A percentile compares a stretch with the other conserved stretches of the same genome.
These are phyloP conservation scores for Penicillium macrosclerotiorum DNA, from an alignment of 495 filamentous ascomycete genomes.

Conservation along the genomic window DNA sequence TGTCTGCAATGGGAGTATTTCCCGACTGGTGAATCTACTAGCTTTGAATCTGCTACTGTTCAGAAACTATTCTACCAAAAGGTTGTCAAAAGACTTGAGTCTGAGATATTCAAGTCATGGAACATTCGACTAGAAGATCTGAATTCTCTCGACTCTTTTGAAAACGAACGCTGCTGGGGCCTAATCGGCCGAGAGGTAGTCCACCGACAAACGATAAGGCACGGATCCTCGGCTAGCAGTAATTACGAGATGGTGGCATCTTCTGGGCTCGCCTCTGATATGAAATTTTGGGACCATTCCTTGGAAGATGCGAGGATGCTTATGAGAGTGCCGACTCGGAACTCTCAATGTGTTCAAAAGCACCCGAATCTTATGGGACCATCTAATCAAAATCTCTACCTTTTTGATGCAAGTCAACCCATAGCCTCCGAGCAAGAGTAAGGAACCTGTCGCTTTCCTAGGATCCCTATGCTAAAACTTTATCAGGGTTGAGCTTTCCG, in stretches of 20 bases:
- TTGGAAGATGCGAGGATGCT: no score
- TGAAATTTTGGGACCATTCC: no score
- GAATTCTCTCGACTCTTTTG: constrained; percentile 25
- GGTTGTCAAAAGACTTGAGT: constrained; percentile 33
- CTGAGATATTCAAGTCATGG: constrained; percentile 33
- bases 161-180: constrained; percentile 28
- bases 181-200: constrained; percentile 25
- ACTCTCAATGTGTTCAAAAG: constrained; percentile 8
- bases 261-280: no score
- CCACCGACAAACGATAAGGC: constrained; percentile 18
- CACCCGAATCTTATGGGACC: constrained; percentile 7
- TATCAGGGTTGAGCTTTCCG: constrained; percentile 18
- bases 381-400: constrained; percentile 20
- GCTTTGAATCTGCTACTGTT: constrained; percentile 27
- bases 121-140: constrained; percentile 29
- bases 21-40: constrained; percentile 23
- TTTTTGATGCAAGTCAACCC: constrained; percentile 29
- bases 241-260: no score
- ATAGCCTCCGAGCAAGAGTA: constrained; percentile 25
- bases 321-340: constrained; percentile 10
- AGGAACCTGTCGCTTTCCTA: constrained; percentile 13
- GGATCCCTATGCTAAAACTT: constrained; percentile 15
- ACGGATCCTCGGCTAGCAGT: constrained; percentile 13
- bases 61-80: constrained; percentile 36
- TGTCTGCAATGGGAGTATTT: constrained; percentile 30